Percentiles rank a stretch among this genome's conserved stretches.
phyloP scores from a whole-genome alignment of 495 filamentous ascomycete species.

The Umbilicaria muhlenbergii region DNA sequence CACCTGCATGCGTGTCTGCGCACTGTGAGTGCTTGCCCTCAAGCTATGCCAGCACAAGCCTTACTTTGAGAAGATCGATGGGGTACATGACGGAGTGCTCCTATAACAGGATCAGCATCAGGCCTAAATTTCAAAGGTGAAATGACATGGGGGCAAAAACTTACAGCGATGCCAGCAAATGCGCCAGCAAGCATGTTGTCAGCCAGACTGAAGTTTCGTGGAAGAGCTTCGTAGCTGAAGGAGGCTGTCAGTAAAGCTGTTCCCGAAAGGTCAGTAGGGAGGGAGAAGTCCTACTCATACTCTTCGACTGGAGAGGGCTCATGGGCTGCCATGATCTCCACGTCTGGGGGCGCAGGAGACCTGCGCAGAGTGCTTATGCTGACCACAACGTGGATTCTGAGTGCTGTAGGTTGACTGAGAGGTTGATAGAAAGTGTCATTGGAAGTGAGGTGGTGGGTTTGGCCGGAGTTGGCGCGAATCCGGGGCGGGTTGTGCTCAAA shows the following conservation, averaged over 20 bases:
- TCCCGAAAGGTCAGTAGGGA: background rate
- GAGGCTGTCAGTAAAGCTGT: background rate
- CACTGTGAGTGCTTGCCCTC: slow-evolving; percentile 5
- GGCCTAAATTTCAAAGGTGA: background rate
- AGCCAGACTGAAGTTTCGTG: slow-evolving; percentile 50
- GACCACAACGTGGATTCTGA: slow-evolving; percentile 13
- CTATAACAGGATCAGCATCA: slow-evolving; percentile 16
- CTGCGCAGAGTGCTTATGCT: background rate
- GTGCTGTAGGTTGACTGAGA: slow-evolving; percentile 2
- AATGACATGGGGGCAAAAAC: slow-evolving; percentile 10
- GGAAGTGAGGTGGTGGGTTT: slow-evolving; percentile 10
- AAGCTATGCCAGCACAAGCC: slow-evolving; percentile 8
- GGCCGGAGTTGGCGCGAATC: slow-evolving; percentile 4
- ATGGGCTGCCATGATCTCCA: slow-evolving; percentile 20
- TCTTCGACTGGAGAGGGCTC: slow-evolving; percentile 18
- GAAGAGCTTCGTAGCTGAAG: slow-evolving; percentile 50
- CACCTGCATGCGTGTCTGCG: slow-evolving; percentile 93
- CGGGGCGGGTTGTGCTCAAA: no score
- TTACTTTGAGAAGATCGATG: slow-evolving; percentile 92
- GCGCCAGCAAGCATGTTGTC: slow-evolving; percentile 86
- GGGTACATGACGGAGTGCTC: slow-evolving; percentile 98
- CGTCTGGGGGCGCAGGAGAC: background rate
- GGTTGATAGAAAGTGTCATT: background rate
- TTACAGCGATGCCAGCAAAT: slow-evolving; percentile 92
- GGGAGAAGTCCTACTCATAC: slow-evolving; percentile 12